These are phyloP conservation scores for Funneliformis caledonium DNA, from an alignment of 371 early-diverging fungal genomes.

Conservation along the genomic window DNA sequence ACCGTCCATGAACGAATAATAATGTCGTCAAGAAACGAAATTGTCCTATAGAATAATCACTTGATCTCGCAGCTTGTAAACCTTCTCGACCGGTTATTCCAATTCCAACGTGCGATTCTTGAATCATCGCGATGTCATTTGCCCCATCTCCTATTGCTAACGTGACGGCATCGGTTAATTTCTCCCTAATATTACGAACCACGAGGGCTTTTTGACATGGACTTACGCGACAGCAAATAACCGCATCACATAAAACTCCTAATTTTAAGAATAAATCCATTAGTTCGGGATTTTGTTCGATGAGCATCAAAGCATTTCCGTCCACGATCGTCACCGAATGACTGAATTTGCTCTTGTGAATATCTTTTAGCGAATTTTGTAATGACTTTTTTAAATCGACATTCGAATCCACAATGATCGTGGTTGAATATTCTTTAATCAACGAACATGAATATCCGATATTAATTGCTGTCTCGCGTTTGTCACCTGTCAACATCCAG, in stretches of 20 bases:
- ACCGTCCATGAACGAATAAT: slow-evolving; percentile 80
- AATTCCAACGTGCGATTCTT: slow-evolving; percentile 81
- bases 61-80: slow-evolving; percentile 76
- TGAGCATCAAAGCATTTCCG: slow-evolving; percentile 71
- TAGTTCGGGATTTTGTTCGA: slow-evolving; percentile 55
- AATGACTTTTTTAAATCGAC: slow-evolving; percentile 46
- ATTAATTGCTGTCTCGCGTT: slow-evolving; percentile 98
- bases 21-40: slow-evolving; percentile 76
- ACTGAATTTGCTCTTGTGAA: slow-evolving; percentile 44
- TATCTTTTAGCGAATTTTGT: slow-evolving; percentile 53
- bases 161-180: slow-evolving; percentile 65
- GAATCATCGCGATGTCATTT: slow-evolving; percentile 96
- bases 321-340: slow-evolving; percentile 77
- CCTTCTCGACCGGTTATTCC: slow-evolving; percentile 92
- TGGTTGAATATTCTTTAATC: slow-evolving; percentile 51
- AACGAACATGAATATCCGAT: slow-evolving; percentile 91
- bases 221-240: slow-evolving; percentile 89
- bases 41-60: slow-evolving; percentile 84
- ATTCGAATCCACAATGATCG: slow-evolving; percentile 45
- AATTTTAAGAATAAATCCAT: slow-evolving; percentile 68
- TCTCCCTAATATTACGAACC: slow-evolving; percentile 71
- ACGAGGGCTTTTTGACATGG: slow-evolving; percentile 93
- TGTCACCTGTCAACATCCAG: slow-evolving; percentile 99
- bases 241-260: slow-evolving; percentile 71
- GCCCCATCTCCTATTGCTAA: slow-evolving; percentile 95